phyloP scores from a whole-genome alignment of 352 stramenopile genomes.

The Pythium brachiatum region DNA sequence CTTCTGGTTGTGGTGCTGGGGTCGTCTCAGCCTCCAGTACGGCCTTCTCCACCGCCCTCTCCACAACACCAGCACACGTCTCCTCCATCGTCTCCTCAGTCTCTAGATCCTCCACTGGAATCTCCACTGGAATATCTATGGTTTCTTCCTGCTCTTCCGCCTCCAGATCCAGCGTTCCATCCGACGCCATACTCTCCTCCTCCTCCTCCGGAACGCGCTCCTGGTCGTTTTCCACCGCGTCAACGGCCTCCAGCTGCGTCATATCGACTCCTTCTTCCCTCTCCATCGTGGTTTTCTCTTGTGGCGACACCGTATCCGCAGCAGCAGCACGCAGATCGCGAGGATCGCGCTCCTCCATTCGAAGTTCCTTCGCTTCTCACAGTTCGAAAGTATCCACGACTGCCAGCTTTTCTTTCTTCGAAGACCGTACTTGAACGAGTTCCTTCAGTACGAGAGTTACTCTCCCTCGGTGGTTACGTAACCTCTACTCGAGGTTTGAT shows the following conservation, averaged over 20 bases:
- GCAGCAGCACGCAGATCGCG: not conserved
- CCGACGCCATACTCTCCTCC: slow-evolving; percentile 8
- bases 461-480: not conserved
- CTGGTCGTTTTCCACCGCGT: not conserved
- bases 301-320: not conserved
- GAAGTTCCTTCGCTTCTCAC: not conserved
- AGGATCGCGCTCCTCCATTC: not conserved
- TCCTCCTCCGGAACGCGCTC: not conserved
- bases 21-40: not conserved
- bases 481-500: not conserved
- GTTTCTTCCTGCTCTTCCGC: not conserved
- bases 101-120: not conserved
- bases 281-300: not conserved
- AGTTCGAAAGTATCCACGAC: slow-evolving; percentile 3
- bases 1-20: not conserved
- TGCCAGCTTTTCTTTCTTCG: not conserved
- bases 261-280: not conserved
- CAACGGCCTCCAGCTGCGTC: not conserved
- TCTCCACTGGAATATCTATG: not conserved
- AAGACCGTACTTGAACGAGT: slow-evolving; percentile 11
- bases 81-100: slow-evolving; percentile 1
- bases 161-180: slow-evolving; percentile 15
- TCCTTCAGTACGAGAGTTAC: not conserved
- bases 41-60: not conserved
- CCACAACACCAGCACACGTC: slow-evolving; percentile 19